phyloP scores from a whole-genome alignment of 495 filamentous ascomycete genomes.

The Neurospora intermedia region DNA sequence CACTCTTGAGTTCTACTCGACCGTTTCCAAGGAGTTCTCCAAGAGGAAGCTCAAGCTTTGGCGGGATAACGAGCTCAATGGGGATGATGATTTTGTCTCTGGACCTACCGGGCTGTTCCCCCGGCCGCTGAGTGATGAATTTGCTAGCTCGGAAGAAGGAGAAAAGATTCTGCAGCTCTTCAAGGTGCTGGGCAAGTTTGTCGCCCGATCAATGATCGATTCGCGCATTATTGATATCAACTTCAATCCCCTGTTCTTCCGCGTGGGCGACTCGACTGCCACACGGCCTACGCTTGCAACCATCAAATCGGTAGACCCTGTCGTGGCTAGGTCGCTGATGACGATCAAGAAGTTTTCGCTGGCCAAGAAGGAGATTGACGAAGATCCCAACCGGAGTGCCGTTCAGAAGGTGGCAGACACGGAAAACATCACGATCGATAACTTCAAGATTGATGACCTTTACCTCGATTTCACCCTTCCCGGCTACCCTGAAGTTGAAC shows the following conservation, averaged over 20 bases:
- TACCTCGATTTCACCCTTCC: slow-evolving; percentile 90
- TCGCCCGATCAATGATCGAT: slow-evolving; percentile 96
- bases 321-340: slow-evolving; percentile 75
- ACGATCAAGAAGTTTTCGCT: slow-evolving; percentile 78
- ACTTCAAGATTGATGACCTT: slow-evolving; percentile 71
- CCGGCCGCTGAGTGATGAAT: slow-evolving; percentile 75
- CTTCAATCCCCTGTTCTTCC: slow-evolving; percentile 97
- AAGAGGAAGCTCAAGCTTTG: slow-evolving; percentile 95
- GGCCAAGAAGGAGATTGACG: slow-evolving; percentile 71
- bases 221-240: slow-evolving; percentile 96
- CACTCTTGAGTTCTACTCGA: slow-evolving; percentile 97
- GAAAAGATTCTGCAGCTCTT: slow-evolving; percentile 78
- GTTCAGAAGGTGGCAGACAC: slow-evolving; percentile 60
- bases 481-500: slow-evolving; percentile 82
- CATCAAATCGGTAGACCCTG: slow-evolving; percentile 78
- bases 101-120: slow-evolving; percentile 83
- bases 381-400: slow-evolving; percentile 49
- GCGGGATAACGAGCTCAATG: slow-evolving; percentile 78
- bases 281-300: slow-evolving; percentile 86
- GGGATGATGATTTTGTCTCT: slow-evolving; percentile 75
- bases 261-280: slow-evolving; percentile 65
- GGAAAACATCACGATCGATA: slow-evolving; percentile 59
- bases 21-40: slow-evolving; percentile 93
- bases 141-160: slow-evolving; percentile 62
- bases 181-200: slow-evolving; percentile 93